These are phyloP conservation scores for Physcia stellaris DNA, from an alignment of 495 filamentous ascomycete species.

Conservation along the genomic window DNA sequence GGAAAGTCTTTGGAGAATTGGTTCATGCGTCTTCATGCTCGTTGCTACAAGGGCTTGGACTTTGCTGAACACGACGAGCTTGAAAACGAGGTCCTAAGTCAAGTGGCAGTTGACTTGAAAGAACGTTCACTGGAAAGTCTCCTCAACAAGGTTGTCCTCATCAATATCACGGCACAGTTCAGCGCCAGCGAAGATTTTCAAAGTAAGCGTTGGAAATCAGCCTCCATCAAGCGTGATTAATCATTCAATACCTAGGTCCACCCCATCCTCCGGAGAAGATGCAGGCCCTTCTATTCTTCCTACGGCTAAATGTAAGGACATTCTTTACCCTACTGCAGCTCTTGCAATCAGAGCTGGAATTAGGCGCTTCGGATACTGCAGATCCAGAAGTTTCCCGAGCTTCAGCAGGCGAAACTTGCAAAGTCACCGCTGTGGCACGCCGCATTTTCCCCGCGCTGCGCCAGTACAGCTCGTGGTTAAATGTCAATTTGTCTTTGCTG, in stretches of 20 bases:
- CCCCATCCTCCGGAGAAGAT: constrained; percentile 23
- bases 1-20: constrained; percentile 50
- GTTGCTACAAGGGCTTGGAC: constrained; percentile 59
- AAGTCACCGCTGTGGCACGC: constrained; percentile 39
- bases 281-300: constrained; percentile 54
- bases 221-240: too few species aligned
- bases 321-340: constrained; percentile 65
- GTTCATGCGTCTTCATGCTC: constrained; percentile 82
- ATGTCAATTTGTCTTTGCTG: constrained; percentile 35
- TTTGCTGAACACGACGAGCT: constrained; percentile 68
- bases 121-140: constrained; percentile 49
- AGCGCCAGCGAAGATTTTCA: constrained; percentile 46
- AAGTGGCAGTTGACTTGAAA: constrained; percentile 59
- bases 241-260: too few species aligned
- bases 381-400: constrained; percentile 20
- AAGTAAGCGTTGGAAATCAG: too few species aligned
- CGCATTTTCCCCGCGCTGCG: constrained; percentile 57
- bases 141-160: constrained; percentile 65
- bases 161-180: constrained; percentile 75
- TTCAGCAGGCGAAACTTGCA: constrained; percentile 27
- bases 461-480: constrained; percentile 62
- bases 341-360: constrained; percentile 53
- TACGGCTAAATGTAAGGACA: constrained; percentile 70
- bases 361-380: constrained; percentile 35
- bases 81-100: constrained; percentile 72